Evolutionary conservation across 1,139 yeast genomes (phyloP).

Genomic region (Eremothecium sinecaudum): DNA sequence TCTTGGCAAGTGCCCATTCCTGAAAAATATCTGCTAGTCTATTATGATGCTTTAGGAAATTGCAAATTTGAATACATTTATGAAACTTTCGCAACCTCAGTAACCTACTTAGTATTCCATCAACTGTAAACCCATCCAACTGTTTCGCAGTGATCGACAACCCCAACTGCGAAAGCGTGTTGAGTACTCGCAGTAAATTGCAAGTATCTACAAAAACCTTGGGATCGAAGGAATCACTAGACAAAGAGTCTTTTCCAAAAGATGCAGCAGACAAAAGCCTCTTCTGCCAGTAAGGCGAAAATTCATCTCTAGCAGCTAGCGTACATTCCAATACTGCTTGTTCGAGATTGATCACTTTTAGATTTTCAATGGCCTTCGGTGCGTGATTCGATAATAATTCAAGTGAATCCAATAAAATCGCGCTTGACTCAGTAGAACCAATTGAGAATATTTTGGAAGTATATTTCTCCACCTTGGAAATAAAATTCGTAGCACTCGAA

Average conservation of each 20-base stretch:
- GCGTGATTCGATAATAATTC: constrained; percentile 61
- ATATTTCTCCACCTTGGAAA: constrained; percentile 52
- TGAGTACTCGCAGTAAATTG: constrained; percentile 55
- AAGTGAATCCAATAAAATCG: constrained; percentile 73
- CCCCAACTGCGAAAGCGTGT: constrained; percentile 42
- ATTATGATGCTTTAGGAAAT: constrained; percentile 31
- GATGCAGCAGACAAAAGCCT: constrained; percentile 69
- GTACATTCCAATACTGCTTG: constrained; percentile 67
- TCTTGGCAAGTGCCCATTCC: constrained; percentile 76
- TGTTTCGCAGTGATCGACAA: constrained; percentile 56
- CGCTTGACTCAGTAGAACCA: constrained; percentile 78
- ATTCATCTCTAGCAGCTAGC: constrained; percentile 67
- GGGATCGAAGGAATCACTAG: constrained; percentile 21
- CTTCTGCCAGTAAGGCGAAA: constrained; percentile 72
- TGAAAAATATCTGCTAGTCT: constrained; percentile 40
- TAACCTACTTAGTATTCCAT: constrained; percentile 48
- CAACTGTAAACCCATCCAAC: constrained; percentile 41
- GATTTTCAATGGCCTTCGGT: constrained; percentile 76
- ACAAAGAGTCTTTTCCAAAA: constrained; percentile 66
- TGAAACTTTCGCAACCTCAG: constrained; percentile 53
- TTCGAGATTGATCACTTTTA: constrained; percentile 48
- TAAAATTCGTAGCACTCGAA: constrained; percentile 47
- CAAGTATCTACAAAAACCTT: constrained; percentile 46
- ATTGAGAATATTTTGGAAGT: constrained; percentile 61
- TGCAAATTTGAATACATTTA: constrained; percentile 54